Base-by-base conservation (phyloP, 1,139 yeast species). In the Komagataea norvegica region DNA sequence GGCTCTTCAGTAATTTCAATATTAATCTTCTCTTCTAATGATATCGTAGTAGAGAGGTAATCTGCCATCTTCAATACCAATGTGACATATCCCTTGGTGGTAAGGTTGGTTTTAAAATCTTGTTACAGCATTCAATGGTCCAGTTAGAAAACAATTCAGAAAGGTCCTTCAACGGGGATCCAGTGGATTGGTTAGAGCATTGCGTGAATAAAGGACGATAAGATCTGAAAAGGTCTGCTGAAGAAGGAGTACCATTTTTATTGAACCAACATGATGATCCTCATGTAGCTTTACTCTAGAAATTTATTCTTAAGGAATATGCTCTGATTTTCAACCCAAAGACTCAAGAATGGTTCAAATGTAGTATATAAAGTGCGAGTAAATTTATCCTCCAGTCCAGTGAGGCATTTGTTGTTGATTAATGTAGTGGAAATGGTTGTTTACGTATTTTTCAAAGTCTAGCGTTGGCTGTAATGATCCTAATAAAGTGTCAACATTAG, bases 251-350 rank as follows among this genome's bases (percentile, higher is more conserved):
- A 13, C 87, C 85, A 44, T 78, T 72, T n/a, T n/a, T 2, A 83
- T 79, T 9, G 66, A 66, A 14, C 57, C 53, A 8, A 60, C 61
- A 18, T 59, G 59, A 18, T 67, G 49, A 55, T 60, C 46, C 10
- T 50, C 49, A 3, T 63, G 60, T 16, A 62, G 38, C 35, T 61
- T 74, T 62, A 81, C 37, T 77, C 81, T 33, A 74, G 56, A 41
- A 89, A 65, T 52, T 84, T 86, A 9, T 70, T 63, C 33, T 73
- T 72, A 46, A 91, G 67, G 19, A 68, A 59, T 23, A 70, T 67
- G 46, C 85, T 89, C 60, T 91, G 97, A 54, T 86, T 84, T 22
- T 77, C 79, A n/a, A 91, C 79, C 96, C 97, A 93, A 8, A 86
- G 62, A 29, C 74, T 73, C 39, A 91, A 65, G 53, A 83, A 86